Evolutionary conservation across 805 yeast species (phyloP).

Genomic region (Yarrowia bubula): DNA sequence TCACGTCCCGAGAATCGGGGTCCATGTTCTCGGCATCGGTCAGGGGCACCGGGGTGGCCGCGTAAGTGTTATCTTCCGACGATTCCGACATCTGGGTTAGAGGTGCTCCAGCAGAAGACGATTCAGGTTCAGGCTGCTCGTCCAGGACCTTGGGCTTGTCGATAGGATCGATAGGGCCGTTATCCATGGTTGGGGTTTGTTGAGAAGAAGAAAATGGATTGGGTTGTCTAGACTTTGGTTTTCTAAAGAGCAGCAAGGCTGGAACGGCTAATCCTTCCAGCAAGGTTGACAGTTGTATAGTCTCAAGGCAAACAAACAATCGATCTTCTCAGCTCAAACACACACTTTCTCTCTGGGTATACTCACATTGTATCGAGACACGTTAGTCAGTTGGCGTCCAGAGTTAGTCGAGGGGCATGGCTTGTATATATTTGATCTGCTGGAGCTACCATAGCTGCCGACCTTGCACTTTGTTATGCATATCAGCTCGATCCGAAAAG

Average conservation of each 20-base stretch:
- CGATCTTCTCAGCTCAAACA: neutral
- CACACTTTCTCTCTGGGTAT: neutral
- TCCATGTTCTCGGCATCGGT: conserved; percentile 20
- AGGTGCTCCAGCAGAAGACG: neutral
- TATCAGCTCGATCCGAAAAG: conserved; percentile 20
- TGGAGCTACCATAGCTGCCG: neutral
- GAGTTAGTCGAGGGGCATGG: neutral
- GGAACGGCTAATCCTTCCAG: conserved; percentile 2
- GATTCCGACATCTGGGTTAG: conserved; percentile 24
- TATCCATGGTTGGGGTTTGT: neutral
- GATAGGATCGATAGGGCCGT: neutral
- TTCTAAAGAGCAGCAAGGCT: conserved; percentile 4
- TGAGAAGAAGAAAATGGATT: neutral
- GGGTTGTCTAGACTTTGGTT: neutral
- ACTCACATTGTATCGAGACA: neutral
- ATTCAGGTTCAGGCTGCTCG: neutral
- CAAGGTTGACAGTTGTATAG: neutral
- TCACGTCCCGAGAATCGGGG: conserved; percentile 27
- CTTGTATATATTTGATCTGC: conserved; percentile 6
- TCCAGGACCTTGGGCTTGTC: neutral
- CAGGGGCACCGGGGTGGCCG: conserved; percentile 26
- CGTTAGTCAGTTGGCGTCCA: neutral
- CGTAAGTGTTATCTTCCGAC: conserved; percentile 14
- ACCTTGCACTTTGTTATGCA: conserved; percentile 17
- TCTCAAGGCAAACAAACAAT: no score